Evolutionary conservation across 116 monocot species (phyloP), one percentile per base, ranked within the genome.

Genomic region (Cymodocea nodosa): DNA sequence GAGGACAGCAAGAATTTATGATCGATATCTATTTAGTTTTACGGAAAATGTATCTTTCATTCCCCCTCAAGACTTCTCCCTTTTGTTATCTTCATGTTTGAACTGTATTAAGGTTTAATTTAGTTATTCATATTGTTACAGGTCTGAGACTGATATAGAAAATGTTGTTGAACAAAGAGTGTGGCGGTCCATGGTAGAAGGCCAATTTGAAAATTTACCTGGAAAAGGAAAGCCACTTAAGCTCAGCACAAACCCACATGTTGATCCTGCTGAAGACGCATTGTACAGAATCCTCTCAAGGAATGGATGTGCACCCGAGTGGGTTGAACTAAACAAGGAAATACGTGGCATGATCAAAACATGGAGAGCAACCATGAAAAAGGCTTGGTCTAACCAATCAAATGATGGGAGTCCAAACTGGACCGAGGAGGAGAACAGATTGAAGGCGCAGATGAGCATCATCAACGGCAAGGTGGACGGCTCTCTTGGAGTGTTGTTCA

Each of bases 181-280:
- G 76, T 94, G 89, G 89, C 86, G 74, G 54, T 81, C 89, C 4
- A 94, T 94, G 94, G 94, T 89, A 73, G 89, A 94, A 75, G 94
- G 94, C 1, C 86, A 89, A 34, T 89, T 94, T 73, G 94, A 94
- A 59, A 94, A 94, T 66, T 70, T 94, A 44, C 87, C 89, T 6
- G 94, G 94, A 24, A 89, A 89, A 63, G 94, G 94, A 34, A 89
- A 82, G 53, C 89, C 94, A 56, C 82, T 94, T 44, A 72, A 94
- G 13, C 71, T 94, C 44, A 61, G 17, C 15, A 64, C 78, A 36
- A 89, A 94, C 50, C 87, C 94, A 13, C 94, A 94, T 60, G 94
- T 71, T 1, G 94, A 94, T 69, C 94, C 94, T 6, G 86, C 89
- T 1, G 94, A 94, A 61, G 89, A 94, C 69, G 87, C 84, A 15